Evolutionary conservation across 176 grass and related monocot genomes (phyloP).

Genomic region (Pontederia crassipes): DNA sequence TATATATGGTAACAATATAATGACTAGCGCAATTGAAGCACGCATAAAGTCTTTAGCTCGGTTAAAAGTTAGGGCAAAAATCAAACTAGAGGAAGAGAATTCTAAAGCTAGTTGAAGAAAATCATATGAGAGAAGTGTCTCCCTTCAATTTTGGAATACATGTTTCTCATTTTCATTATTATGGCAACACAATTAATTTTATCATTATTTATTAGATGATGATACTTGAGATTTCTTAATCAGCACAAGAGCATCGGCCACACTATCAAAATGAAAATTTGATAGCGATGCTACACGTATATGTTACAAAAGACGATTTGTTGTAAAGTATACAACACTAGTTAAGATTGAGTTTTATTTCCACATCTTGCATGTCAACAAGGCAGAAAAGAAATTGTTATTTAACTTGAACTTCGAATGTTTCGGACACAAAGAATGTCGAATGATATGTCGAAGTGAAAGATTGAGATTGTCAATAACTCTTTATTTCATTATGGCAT

Average conservation of each 20-base stretch:
- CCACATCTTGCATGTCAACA: not conserved
- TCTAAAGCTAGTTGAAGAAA: conserved; percentile 37
- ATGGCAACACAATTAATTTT: too few species aligned
- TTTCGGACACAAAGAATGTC: conserved; percentile 70
- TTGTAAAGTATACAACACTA: not conserved
- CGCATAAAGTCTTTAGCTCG: conserved; percentile 52
- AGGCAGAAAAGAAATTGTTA: not conserved
- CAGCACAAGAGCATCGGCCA: too few species aligned
- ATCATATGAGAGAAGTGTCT: conserved; percentile 92
- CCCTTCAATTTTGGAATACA: conserved; percentile 80
- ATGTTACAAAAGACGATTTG: too few species aligned
- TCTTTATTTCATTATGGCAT: conserved; percentile 22
- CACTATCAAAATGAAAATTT: too few species aligned
- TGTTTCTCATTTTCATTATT: conserved; percentile 1
- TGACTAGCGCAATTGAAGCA: conserved; percentile 51
- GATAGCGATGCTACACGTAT: too few species aligned
- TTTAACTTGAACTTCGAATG: not conserved
- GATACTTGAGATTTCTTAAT: too few species aligned
- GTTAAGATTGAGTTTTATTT: not conserved
- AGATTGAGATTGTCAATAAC: conserved; percentile 53
- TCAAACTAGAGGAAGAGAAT: conserved; percentile 85
- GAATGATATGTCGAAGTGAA: conserved; percentile 64
- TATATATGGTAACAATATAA: conserved; percentile 51
- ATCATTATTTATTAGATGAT: too few species aligned
- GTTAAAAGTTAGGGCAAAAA: conserved; percentile 50